A percentile compares a stretch with the other conserved stretches of the same genome.
These are phyloP conservation scores for Pseudocercospora cruenta DNA, from an alignment of 2,329 filamentous ascomycete species.

Conservation along the genomic window DNA sequence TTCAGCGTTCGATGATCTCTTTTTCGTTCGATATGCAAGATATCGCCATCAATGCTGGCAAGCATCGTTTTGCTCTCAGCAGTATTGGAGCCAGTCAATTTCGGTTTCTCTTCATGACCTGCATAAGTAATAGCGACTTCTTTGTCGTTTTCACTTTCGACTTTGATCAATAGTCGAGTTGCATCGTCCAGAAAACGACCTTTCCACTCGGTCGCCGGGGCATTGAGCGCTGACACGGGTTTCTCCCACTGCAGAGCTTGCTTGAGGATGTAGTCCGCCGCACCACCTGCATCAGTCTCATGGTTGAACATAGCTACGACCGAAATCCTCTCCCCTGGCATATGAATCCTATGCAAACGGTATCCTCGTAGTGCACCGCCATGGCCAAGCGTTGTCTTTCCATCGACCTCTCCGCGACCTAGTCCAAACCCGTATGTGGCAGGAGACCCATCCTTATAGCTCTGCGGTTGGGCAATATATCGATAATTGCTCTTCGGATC, in stretches of 20 bases:
- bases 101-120: conserved; percentile 11
- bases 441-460: conserved; percentile 41
- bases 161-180: conserved; percentile 40
- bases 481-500: conserved; percentile 43
- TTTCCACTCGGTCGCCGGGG: conserved; percentile 32
- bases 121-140: conserved; percentile 20
- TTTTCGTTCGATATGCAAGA: conserved; percentile 23
- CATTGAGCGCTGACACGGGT: conserved; percentile 23
- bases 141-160: conserved; percentile 30
- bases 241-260: conserved; percentile 32
- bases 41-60: conserved; percentile 39
- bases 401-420: conserved; percentile 30
- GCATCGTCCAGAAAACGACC: conserved; percentile 47
- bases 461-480: conserved; percentile 34
- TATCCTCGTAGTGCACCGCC: conserved; percentile 50
- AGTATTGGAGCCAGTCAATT: conserved; percentile 11
- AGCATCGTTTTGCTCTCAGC: conserved; percentile 34
- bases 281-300: conserved; percentile 37
- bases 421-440: conserved; percentile 48
- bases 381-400: conserved; percentile 41
- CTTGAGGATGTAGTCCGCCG: conserved; percentile 40
- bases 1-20: conserved; percentile 28
- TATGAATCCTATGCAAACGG: conserved; percentile 43
- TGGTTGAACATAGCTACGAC: conserved; percentile 49
- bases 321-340: conserved; percentile 42